Evolutionary conservation across 495 filamentous ascomycete species (phyloP), one percentile per base, ranked within the genome.

Genomic region (Aspergillus carlsbadensis): DNA sequence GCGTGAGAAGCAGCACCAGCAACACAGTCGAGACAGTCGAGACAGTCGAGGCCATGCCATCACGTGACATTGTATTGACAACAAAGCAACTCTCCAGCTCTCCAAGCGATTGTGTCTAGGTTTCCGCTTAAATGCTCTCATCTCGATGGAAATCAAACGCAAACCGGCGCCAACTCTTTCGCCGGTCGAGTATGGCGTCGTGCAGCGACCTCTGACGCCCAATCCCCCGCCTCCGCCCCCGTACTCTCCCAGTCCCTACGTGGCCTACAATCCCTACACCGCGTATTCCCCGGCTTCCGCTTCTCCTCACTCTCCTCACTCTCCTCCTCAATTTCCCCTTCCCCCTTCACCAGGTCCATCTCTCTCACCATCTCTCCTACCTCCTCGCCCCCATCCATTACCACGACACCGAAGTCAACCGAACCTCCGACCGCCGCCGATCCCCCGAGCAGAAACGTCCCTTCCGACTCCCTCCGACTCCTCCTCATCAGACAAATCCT

Each of bases 401-500:
- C 54, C 54, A 14, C 54, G 54, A 24, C 36, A 57, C 26, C 54
- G 54, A 43, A 57, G 54, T n/a, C 22, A 49, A 10, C 54, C 54
- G 3, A 57, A 57, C 35, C 54, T 57, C 20, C 47, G 47, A 2
- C 36, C 21, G 34, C 36, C 54, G 5, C 4, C 37, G 5, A n/a
- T 50, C 10, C 36, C 54, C 1, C 54, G 54, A 24, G 45, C 54
- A 42, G 54, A 58, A 52, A 58, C 47, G 33, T 36, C 47, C 3
- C 22, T 58, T 31, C 63, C 21, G 56, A 11, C 35, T 6, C 1
- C 37, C 31, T 6, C 22, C 10, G 45, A 22, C 10, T 67, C 22
- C 67, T n/a, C n/a, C 10, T 29, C 26, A 29, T 4, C 26, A 29
- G 72, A 53, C 72, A 73, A 8, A 81, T 79, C 56, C 4, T 43